phyloP scores from a whole-genome alignment of 106 monocot genomes.

The Dactylorhiza incarnata region DNA sequence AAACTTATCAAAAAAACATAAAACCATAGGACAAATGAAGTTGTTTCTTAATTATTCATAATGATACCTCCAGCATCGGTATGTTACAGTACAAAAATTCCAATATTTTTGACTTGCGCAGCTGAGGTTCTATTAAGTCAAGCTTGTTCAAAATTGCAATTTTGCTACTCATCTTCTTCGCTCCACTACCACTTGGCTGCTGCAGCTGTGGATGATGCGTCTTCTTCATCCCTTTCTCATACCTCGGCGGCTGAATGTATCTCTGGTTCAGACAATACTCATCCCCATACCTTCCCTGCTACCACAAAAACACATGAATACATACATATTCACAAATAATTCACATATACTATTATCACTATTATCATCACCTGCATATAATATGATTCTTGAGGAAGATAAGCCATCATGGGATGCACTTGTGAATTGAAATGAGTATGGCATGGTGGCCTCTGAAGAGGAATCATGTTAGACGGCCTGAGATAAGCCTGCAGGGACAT shows the following conservation, averaged over 20 bases:
- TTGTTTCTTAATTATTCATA: too few species aligned
- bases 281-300: neutral
- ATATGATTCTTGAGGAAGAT: too few species aligned
- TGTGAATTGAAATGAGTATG: too few species aligned
- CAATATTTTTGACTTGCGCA: neutral
- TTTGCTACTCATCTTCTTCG: neutral
- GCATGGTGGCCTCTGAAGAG: neutral
- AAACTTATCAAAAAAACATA: neutral
- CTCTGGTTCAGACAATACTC: neutral
- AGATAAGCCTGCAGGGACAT: neutral
- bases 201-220: neutral
- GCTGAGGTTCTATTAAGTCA: neutral
- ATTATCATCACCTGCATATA: too few species aligned
- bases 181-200: neutral
- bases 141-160: neutral
- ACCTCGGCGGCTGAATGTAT: neutral
- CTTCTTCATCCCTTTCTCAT: slow-evolving; percentile 2
- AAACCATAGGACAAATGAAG: too few species aligned
- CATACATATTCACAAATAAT: too few species aligned
- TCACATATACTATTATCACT: too few species aligned
- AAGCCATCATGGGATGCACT: too few species aligned
- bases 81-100: neutral
- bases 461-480: neutral
- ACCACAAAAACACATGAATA: neutral
- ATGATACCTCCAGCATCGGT: neutral